These are phyloP conservation scores for Prunus padus DNA, from an alignment of 306 rosid species.

Conservation along the genomic window DNA sequence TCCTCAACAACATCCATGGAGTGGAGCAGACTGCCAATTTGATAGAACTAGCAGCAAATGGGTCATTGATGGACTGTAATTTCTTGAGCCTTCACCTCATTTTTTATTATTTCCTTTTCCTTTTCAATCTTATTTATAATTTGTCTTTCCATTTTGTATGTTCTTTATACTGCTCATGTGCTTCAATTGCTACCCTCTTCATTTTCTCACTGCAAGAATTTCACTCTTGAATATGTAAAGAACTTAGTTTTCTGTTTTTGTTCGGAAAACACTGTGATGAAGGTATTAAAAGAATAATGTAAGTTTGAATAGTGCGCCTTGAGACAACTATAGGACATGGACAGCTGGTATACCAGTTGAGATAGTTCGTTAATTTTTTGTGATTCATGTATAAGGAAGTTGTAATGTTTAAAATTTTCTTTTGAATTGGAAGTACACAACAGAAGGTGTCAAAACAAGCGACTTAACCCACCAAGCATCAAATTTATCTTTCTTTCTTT, in stretches of 20 bases:
- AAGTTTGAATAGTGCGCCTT: not conserved
- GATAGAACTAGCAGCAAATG: constrained; percentile 63
- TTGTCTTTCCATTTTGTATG: not conserved
- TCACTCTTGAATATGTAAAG: not conserved
- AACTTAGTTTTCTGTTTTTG: not conserved
- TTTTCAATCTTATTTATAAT: constrained; percentile 18
- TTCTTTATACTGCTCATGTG: not conserved
- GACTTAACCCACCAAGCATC: not conserved
- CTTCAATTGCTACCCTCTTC: not conserved
- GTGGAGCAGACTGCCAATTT: constrained; percentile 79
- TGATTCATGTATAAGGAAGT: not conserved
- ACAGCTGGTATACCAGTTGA: not conserved
- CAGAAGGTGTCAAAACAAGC: not conserved
- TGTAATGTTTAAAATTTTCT: not conserved
- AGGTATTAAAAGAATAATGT: not conserved
- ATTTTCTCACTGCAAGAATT: not conserved
- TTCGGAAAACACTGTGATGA: not conserved
- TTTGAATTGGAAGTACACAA: not conserved
- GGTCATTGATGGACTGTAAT: constrained; percentile 94
- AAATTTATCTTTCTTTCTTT: not conserved
- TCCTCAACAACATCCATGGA: constrained; percentile 98
- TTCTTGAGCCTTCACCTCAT: constrained; percentile 33
- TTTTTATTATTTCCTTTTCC: not conserved
- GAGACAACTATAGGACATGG: not conserved
- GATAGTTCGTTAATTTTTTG: not conserved